Percentiles rank a stretch among this genome's conserved stretches.
Evolutionary conservation across 176 grass and related monocot genomes (phyloP).

Genomic region (Oropetium thomaeum): DNA sequence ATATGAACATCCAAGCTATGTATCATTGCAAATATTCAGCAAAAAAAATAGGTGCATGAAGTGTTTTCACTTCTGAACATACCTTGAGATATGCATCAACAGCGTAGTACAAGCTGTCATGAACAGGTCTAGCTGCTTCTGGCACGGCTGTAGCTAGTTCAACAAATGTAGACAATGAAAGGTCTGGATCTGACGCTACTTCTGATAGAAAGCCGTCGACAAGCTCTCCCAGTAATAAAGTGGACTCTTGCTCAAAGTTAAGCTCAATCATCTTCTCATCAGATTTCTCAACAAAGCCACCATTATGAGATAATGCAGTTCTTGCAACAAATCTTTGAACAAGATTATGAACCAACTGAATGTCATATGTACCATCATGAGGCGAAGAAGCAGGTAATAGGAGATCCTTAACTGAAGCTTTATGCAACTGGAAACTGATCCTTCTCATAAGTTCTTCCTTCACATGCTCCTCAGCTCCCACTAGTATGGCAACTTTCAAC

Average conservation of each 20-base stretch:
- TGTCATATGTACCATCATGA: conserved; percentile 55
- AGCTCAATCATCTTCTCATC: conserved; percentile 78
- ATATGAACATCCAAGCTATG: not conserved
- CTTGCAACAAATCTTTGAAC: conserved; percentile 74
- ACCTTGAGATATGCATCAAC: conserved; percentile 99
- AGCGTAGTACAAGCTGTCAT: conserved; percentile 79
- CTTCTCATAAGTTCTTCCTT: conserved; percentile 83
- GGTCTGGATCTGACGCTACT: conserved; percentile 74
- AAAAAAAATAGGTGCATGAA: conserved; percentile 5
- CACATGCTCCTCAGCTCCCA: conserved; percentile 55
- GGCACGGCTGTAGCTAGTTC: conserved; percentile 68
- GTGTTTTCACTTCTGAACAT: conserved; percentile 16
- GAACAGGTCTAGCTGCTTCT: conserved; percentile 65
- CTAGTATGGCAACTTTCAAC: conserved; percentile 83
- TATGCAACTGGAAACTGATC: conserved; percentile 78
- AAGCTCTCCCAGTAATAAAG: conserved; percentile 74
- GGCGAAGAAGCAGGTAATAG: conserved; percentile 53
- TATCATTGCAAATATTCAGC: not conserved
- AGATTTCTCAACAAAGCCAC: conserved; percentile 51
- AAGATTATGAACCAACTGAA: conserved; percentile 66
- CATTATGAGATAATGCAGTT: conserved; percentile 36
- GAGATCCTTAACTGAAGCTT: conserved; percentile 84
- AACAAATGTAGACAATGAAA: conserved; percentile 68
- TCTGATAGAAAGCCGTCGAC: conserved; percentile 85
- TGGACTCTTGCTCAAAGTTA: conserved; percentile 58